Percentiles rank a stretch among this genome's conserved stretches.
Evolutionary conservation across 2,329 filamentous ascomycete species (phyloP).

Genomic region (Hortaea werneckii): DNA sequence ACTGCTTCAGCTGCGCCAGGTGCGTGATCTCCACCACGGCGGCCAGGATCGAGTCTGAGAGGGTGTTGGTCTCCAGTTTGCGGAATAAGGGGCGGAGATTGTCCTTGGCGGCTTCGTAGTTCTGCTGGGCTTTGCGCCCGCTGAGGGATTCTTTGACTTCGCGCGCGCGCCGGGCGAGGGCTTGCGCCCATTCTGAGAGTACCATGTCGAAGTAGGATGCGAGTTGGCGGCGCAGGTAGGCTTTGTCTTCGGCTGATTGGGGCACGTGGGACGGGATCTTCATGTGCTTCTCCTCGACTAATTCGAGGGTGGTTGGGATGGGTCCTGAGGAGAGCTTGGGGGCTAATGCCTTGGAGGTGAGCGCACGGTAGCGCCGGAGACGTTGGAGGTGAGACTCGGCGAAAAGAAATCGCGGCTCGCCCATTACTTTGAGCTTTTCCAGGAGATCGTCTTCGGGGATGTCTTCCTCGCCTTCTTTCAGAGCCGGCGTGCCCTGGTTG

Average conservation of each 20-base stretch:
- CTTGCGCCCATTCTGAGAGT: conserved; percentile 74
- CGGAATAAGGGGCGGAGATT: conserved; percentile 86
- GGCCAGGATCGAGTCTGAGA: conserved; percentile 55
- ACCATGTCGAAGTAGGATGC: conserved; percentile 95
- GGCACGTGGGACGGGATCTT: conserved; percentile 58
- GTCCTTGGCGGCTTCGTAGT: conserved; percentile 78
- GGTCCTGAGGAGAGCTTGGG: conserved; percentile 55
- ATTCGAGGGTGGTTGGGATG: conserved; percentile 73
- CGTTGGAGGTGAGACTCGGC: conserved; percentile 66
- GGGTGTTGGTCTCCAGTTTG: conserved; percentile 72
- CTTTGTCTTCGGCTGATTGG: conserved; percentile 53
- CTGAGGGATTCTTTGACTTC: conserved; percentile 61
- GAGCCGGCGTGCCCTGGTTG: conserved; percentile 15
- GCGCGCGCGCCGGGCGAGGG: conserved; percentile 52
- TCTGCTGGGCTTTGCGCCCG: conserved; percentile 69
- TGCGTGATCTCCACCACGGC: conserved; percentile 86
- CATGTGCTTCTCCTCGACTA: conserved; percentile 80
- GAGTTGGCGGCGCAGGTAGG: conserved; percentile 75
- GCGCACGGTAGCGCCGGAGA: conserved; percentile 59
- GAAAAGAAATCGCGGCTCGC: conserved; percentile 67
- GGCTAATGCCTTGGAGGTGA: conserved; percentile 38
- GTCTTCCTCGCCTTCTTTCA: conserved; percentile 42
- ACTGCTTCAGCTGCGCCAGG: conserved; percentile 78
- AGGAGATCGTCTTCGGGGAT: conserved; percentile 62
- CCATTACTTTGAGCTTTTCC: conserved; percentile 56